Conservation (phyloP, 352 stramenopile genomes). For the Phytophthora chlamydospora region DNA sequence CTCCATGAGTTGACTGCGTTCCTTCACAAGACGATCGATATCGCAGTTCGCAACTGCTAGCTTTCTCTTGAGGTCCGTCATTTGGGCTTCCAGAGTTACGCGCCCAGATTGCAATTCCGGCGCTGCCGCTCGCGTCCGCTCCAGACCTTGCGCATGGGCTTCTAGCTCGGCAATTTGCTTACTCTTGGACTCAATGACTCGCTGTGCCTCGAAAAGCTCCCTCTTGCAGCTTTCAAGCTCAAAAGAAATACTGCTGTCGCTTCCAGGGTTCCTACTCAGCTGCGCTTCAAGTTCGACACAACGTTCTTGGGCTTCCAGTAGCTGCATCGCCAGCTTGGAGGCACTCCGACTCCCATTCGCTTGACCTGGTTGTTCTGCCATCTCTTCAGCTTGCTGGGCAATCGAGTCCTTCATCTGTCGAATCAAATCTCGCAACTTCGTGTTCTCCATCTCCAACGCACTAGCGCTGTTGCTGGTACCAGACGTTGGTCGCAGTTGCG, state of each 20-base stretch:
- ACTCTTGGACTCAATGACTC: slow-evolving; percentile 47
- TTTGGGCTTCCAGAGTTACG: slow-evolving; percentile 37
- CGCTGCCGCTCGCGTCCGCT: slow-evolving; percentile 7
- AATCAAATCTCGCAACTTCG: slow-evolving; percentile 75
- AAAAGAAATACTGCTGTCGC: slow-evolving; percentile 2
- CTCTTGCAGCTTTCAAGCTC: slow-evolving; percentile 50
- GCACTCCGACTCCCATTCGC: slow-evolving; percentile 17
- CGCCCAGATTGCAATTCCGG: slow-evolving; percentile 24
- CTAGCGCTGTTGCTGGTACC: slow-evolving; percentile 6
- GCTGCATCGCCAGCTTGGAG: slow-evolving; percentile 30
- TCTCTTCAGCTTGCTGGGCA: slow-evolving; percentile 47
- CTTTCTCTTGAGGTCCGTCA: slow-evolving; percentile 50
- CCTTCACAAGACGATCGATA: slow-evolving; percentile 66
- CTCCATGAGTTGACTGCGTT: slow-evolving; percentile 81
- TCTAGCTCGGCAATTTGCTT: slow-evolving; percentile 56
- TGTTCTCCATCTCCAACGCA: slow-evolving; percentile 60
- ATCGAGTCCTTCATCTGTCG: slow-evolving; percentile 79
- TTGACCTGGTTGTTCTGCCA: slow-evolving; percentile 18
- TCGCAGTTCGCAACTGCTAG: slow-evolving; percentile 55
- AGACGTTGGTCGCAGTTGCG: slow-evolving; percentile 14
- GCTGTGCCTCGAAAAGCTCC: slow-evolving; percentile 52
- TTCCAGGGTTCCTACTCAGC: slow-evolving; percentile 26
- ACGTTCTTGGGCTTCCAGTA: slow-evolving; percentile 46
- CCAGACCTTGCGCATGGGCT: slow-evolving; percentile 30
- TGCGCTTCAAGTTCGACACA: slow-evolving; percentile 52